phyloP scores from a whole-genome alignment of 2,329 filamentous ascomycete species.

The Pezicula radicicola region DNA sequence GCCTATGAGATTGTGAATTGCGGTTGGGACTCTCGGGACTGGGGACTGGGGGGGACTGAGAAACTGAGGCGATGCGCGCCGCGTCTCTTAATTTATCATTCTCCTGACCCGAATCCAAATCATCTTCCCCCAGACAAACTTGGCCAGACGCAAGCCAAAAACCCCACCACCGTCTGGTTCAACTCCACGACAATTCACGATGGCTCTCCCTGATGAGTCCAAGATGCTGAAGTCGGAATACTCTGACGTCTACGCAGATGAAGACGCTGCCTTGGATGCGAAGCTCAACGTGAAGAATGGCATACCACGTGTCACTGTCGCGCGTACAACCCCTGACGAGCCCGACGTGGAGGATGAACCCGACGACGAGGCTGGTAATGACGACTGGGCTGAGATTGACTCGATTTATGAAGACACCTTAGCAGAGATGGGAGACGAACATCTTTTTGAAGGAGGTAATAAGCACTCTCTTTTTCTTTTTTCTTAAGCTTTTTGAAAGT shows the following conservation, averaged over 20 bases:
- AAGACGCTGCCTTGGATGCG: background rate
- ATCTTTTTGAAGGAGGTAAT: conserved; percentile 39
- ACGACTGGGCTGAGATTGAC: conserved; percentile 34
- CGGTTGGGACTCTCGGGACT: too few species aligned
- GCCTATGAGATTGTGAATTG: too few species aligned
- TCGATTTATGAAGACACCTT: conserved; percentile 45
- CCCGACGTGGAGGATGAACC: conserved; percentile 5
- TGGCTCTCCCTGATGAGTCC: too few species aligned
- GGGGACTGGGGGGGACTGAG: too few species aligned
- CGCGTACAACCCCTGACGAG: conserved; percentile 10
- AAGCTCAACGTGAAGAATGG: conserved; percentile 4
- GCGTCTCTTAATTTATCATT: too few species aligned
- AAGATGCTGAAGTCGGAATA: background rate
- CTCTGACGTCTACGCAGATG: background rate
- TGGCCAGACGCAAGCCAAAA: too few species aligned
- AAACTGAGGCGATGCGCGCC: too few species aligned
- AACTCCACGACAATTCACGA: too few species aligned
- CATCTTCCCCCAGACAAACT: too few species aligned
- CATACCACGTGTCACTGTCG: conserved; percentile 10
- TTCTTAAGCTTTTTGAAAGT: conserved; percentile 5
- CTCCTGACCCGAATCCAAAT: too few species aligned
- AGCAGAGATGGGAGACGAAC: conserved; percentile 43
- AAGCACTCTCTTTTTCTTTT: conserved; percentile 4
- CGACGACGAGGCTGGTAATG: conserved; percentile 16
- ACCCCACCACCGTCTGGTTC: too few species aligned